Evolutionary conservation across 192 early-diverging fungal species (phyloP).

Genomic region (Cladochytrium replicatum): DNA sequence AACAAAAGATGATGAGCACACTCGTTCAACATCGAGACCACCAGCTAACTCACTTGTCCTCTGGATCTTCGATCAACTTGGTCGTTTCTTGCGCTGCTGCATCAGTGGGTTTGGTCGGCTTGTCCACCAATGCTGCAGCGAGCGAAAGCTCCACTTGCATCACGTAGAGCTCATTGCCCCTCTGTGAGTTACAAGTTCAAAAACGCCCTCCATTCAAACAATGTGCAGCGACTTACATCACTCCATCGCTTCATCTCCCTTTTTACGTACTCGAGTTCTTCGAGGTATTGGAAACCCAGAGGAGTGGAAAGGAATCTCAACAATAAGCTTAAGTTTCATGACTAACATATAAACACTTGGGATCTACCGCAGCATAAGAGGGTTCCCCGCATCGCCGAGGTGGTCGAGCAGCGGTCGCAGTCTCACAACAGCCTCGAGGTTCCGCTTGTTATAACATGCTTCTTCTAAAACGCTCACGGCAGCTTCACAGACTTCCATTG

Average conservation of each 20-base stretch:
- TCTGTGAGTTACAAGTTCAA: constrained; percentile 20
- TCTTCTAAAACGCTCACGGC: constrained; percentile 59
- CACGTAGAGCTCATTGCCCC: constrained; percentile 55
- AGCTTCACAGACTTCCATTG: constrained; percentile 57
- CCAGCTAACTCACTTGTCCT: neutral
- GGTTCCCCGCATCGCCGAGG: constrained; percentile 57
- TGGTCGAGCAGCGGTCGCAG: constrained; percentile 65
- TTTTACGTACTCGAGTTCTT: constrained; percentile 60
- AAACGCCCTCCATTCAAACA: neutral
- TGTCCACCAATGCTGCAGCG: constrained; percentile 24
- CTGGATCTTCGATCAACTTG: neutral
- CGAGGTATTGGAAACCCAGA: constrained; percentile 60
- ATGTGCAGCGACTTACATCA: constrained; percentile 39
- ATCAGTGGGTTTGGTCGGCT: neutral
- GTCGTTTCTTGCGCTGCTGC: neutral
- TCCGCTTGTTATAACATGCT: constrained; percentile 51
- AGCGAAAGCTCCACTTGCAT: constrained; percentile 56
- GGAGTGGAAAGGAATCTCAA: constrained; percentile 55
- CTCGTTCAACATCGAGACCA: constrained; percentile 8
- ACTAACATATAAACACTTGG: constrained; percentile 3
- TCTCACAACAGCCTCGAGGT: constrained; percentile 60
- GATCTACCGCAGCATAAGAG: constrained; percentile 46
- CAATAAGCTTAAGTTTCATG: neutral
- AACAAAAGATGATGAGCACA: constrained; percentile 2
- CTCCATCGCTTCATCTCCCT: constrained; percentile 74